Conservation (phyloP, 192 early-diverging fungal species). For the Coemansia pectinata region DNA sequence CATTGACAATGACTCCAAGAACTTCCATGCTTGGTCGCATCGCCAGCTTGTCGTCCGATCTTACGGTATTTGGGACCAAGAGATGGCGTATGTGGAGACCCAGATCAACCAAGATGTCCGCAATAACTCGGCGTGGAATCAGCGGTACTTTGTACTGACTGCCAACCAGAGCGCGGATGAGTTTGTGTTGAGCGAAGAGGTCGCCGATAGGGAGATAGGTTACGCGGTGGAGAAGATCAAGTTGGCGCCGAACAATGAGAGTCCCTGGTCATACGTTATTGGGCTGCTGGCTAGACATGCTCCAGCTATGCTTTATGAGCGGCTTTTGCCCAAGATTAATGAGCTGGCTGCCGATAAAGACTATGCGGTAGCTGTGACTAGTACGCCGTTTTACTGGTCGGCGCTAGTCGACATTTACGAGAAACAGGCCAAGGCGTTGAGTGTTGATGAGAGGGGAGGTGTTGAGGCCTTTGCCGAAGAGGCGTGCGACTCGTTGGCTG, state of each 20-base stretch:
- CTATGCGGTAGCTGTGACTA: slow-evolving; percentile 12
- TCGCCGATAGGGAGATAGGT: slow-evolving; percentile 63
- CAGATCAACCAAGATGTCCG: slow-evolving; percentile 80
- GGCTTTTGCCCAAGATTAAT: slow-evolving; percentile 38
- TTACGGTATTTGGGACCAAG: slow-evolving; percentile 78
- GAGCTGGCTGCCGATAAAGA: slow-evolving; percentile 22
- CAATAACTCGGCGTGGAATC: slow-evolving; percentile 99
- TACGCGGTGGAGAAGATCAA: slow-evolving; percentile 70
- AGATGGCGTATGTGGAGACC: slow-evolving; percentile 73
- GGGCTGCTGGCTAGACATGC: slow-evolving; percentile 59
- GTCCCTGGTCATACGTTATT: slow-evolving; percentile 88
- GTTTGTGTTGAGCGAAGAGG: slow-evolving; percentile 47
- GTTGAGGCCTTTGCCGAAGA: slow-evolving; percentile 18
- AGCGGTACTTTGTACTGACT: slow-evolving; percentile 81
- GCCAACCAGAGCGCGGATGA: slow-evolving; percentile 42
- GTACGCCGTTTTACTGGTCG: slow-evolving; percentile 52
- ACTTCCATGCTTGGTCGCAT: slow-evolving; percentile 99
- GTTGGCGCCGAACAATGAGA: slow-evolving; percentile 86
- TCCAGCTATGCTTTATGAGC: slow-evolving; percentile 22
- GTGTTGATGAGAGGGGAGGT: slow-evolving; percentile 7
- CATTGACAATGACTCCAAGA: slow-evolving; percentile 86
- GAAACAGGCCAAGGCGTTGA: slow-evolving; percentile 16
- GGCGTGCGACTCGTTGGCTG: slow-evolving; percentile 29
- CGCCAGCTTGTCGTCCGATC: slow-evolving; percentile 87
- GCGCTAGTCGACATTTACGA: slow-evolving; percentile 50